phyloP scores from a whole-genome alignment of 805 yeast genomes.

The Zygoascus ofunaensis region DNA sequence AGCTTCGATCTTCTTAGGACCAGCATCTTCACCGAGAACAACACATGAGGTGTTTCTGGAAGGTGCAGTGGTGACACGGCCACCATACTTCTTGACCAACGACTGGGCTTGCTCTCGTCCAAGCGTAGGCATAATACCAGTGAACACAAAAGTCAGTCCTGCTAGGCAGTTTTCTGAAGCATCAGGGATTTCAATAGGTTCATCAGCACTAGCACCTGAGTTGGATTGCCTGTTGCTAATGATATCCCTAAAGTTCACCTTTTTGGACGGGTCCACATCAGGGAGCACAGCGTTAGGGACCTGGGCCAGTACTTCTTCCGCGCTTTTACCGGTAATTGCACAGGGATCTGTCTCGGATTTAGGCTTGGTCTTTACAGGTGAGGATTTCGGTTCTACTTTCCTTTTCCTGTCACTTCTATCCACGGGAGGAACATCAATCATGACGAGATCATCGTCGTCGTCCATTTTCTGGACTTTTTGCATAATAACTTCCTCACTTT shows the following conservation, averaged over 20 bases:
- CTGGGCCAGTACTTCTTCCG: constrained; percentile 46
- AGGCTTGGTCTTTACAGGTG: too few species aligned
- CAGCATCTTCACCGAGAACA: constrained; percentile 92
- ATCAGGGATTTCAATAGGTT: constrained; percentile 49
- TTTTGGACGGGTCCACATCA: constrained; percentile 38
- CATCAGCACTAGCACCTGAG: constrained; percentile 13
- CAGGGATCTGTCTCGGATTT: neutral
- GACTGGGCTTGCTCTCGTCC: constrained; percentile 69
- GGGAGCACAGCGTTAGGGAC: constrained; percentile 71
- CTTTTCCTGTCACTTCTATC: too few species aligned
- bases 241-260: constrained; percentile 49
- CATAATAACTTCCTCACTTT: too few species aligned
- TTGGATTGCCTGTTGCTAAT: constrained; percentile 35
- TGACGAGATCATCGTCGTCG: neutral
- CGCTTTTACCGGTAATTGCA: constrained; percentile 24
- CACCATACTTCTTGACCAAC: constrained; percentile 80
- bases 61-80: constrained; percentile 72
- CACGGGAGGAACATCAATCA: too few species aligned
- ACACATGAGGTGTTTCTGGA: constrained; percentile 80
- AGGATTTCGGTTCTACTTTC: too few species aligned
- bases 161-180: constrained; percentile 80
- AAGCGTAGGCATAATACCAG: constrained; percentile 76
- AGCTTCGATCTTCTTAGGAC: constrained; percentile 83
- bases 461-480: too few species aligned
- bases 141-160: constrained; percentile 87